phyloP scores from a whole-genome alignment of 768 basidiomycete genomes.

The Lactarius indigo region DNA sequence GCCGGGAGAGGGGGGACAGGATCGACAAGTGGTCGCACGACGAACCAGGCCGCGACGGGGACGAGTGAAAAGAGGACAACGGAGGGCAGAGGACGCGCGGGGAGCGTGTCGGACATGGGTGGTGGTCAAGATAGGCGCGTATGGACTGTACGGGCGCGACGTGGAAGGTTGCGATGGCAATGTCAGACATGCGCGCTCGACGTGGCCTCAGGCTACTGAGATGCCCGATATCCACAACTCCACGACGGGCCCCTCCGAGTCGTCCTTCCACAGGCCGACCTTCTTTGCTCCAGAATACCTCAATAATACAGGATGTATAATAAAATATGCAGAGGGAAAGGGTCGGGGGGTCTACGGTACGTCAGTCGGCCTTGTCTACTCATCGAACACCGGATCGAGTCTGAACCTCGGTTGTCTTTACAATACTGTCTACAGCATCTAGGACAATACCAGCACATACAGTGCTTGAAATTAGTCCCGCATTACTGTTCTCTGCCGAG shows the following conservation, averaged over 20 bases:
- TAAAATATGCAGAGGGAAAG: conserved; percentile 44
- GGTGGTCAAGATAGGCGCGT: not conserved
- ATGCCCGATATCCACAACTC: conserved; percentile 21
- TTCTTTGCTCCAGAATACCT: conserved; percentile 8
- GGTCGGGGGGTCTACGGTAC: conserved; percentile 66
- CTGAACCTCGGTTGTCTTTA: not conserved
- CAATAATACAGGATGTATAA: conserved; percentile 40
- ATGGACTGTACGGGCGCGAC: not conserved
- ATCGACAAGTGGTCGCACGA: conserved; percentile 66
- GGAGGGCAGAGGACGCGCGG: conserved; percentile 21
- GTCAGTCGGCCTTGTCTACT: conserved; percentile 15
- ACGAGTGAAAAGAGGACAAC: conserved; percentile 55
- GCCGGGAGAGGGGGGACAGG: conserved; percentile 67
- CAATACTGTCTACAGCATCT: conserved; percentile 38
- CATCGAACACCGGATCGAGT: not conserved
- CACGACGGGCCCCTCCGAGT: conserved; percentile 1
- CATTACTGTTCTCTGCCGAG: conserved; percentile 64
- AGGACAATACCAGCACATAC: conserved; percentile 54
- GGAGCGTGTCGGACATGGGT: conserved; percentile 20
- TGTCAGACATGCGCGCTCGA: conserved; percentile 6
- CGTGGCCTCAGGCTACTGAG: not conserved
- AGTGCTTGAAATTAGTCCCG: conserved; percentile 81
- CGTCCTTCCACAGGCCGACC: conserved; percentile 8
- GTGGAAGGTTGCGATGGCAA: conserved; percentile 1
- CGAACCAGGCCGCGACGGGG: conserved; percentile 70